A percentile compares a stretch with the other conserved stretches of the same genome.
Evolutionary conservation across 306 rosid genomes (phyloP).

Genomic region (Luffa acutangula): DNA sequence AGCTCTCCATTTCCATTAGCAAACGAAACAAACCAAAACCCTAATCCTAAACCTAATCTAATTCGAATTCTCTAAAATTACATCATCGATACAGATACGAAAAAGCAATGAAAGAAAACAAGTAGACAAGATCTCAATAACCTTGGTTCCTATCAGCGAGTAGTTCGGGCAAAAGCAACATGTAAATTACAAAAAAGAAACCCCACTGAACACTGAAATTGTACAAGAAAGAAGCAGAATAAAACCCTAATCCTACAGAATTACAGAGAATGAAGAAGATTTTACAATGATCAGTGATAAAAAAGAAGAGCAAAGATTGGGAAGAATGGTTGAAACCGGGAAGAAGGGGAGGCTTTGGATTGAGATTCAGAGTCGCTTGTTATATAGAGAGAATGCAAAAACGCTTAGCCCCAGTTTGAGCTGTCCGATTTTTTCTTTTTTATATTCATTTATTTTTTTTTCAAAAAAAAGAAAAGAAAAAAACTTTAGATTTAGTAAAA

Average conservation of each 20-base stretch:
- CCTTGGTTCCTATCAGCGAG: neutral
- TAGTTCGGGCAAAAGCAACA: neutral
- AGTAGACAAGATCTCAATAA: neutral
- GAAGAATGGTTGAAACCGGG: neutral
- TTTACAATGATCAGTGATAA: neutral
- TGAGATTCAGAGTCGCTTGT: neutral
- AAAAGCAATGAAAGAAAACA: neutral
- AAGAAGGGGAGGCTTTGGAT: neutral
- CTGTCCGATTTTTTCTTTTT: neutral
- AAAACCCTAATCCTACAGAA: conserved; percentile 2
- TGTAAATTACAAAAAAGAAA: neutral
- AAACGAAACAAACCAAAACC: conserved; percentile 18
- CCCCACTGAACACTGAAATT: neutral
- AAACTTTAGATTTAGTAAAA: neutral
- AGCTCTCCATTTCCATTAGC: conserved; percentile 64
- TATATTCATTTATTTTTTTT: neutral
- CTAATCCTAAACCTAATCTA: conserved; percentile 40
- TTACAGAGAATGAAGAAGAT: neutral
- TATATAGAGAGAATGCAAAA: neutral
- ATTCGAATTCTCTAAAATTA: conserved; percentile 13
- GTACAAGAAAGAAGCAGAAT: neutral
- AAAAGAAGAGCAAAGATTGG: neutral
- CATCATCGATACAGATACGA: neutral
- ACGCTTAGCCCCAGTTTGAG: neutral
- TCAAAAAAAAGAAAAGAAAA: too few relatives aligned